A percentile compares a stretch with the other conserved stretches of the same genome.
These are phyloP conservation scores for Sclerospora graminicola DNA, from an alignment of 352 stramenopile genomes.

Conservation along the genomic window DNA sequence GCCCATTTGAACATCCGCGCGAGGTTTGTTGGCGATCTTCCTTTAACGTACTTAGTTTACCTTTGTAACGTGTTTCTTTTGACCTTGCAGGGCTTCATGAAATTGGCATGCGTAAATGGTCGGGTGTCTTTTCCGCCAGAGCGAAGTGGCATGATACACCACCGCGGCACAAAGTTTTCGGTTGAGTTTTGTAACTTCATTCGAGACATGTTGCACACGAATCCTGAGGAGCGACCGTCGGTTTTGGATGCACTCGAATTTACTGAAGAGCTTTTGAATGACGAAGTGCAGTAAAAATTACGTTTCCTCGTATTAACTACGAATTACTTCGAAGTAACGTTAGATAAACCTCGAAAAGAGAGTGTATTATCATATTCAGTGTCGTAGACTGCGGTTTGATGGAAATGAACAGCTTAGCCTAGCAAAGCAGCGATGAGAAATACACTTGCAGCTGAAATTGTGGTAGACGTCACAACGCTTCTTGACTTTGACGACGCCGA, in stretches of 20 bases:
- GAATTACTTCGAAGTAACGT: background rate
- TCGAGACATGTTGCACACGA: constrained; percentile 77
- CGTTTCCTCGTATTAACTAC: background rate
- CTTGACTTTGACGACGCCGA: constrained; percentile 10
- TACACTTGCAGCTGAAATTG: constrained; percentile 9
- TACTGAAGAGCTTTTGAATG: constrained; percentile 63
- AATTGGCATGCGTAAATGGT: constrained; percentile 70
- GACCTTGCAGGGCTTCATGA: constrained; percentile 67
- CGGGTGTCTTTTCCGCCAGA: constrained; percentile 68
- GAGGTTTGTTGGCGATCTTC: constrained; percentile 24
- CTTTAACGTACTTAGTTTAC: background rate
- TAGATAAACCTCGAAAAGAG: too few species aligned
- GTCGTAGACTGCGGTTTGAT: background rate
- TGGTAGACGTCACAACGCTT: constrained; percentile 8
- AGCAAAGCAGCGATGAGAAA: constrained; percentile 21
- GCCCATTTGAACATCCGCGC: constrained; percentile 66
- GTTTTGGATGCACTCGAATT: constrained; percentile 77
- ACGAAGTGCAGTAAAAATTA: constrained; percentile 42
- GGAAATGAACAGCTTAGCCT: constrained; percentile 13
- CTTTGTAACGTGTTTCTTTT: constrained; percentile 1
- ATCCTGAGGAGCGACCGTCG: constrained; percentile 69
- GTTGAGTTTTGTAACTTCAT: constrained; percentile 84
- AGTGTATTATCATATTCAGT: too few species aligned
- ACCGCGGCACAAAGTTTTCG: constrained; percentile 59
- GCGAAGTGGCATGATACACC: constrained; percentile 49